Evolutionary conservation across 495 filamentous ascomycete species (phyloP), one percentile per base, ranked within the genome.

Genomic region (Aspergillus affinis): DNA sequence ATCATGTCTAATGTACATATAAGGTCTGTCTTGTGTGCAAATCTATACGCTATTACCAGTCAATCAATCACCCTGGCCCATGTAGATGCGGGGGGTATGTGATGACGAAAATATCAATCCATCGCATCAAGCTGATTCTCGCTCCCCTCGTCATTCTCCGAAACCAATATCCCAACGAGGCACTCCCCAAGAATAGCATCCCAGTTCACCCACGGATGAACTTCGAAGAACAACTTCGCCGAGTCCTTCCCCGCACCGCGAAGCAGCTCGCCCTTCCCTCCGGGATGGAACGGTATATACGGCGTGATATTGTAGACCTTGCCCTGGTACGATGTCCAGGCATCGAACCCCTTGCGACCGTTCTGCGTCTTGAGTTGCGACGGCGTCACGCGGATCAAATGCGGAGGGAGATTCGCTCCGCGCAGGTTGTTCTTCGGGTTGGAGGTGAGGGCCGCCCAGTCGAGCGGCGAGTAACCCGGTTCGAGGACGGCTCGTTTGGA

Each of bases 181-280:
- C 93, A 97, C 66, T 88, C 84, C 23, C 86, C 84, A 55, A 98
- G 73, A 84, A 98, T 97, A 4, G 88, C 90, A 77, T 98, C 95
- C 81, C 91, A 96, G 66, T 96, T 98, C 10, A 98, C 93, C 94
- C 95, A 98, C 18, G 93, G 92, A 79, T 98, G 94, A 21, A 93
- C 83, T 77, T 97, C 92, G 61, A 88, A 86, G 72, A 98, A 98
- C 67, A 98, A 65, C 76, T 86, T 86, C 41, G 86, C 90, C 15
- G 75, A 79, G 51, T 83, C 80, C 69, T 76, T 81, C 18, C 91
- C 94, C 2, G 92, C 93, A 17, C 82, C 88, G 21, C 89, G 81
- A 72, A 96, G 78, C 65, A 98, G 67, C 77, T 98, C 91, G 4
- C 86, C 88, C 75, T 89, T 90, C 4, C 94, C 94, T 36, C 94